These are phyloP conservation scores for Aureobasidium lini DNA, from an alignment of 2,329 filamentous ascomycete species.

Conservation along the genomic window DNA sequence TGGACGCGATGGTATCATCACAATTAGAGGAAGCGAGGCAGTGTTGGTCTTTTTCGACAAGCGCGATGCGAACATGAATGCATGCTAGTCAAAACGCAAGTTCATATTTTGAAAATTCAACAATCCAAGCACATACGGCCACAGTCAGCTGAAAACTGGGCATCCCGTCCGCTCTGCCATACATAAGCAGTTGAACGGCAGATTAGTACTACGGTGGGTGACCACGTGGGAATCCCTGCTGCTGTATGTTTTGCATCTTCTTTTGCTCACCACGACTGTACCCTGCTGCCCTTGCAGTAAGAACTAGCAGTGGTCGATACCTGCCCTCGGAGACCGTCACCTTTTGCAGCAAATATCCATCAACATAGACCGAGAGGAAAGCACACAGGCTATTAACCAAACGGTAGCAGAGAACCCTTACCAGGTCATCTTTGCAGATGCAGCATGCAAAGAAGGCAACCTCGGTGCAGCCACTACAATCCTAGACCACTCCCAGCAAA, in stretches of 20 bases:
- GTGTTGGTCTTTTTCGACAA: constrained; percentile 23
- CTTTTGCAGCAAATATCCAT: background rate
- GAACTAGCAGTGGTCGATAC: too few relatives aligned
- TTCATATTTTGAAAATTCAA: too few relatives aligned
- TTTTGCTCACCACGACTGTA: too few relatives aligned
- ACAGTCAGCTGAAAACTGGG: too few relatives aligned
- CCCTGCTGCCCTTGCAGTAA: too few relatives aligned
- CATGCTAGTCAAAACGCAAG: background rate
- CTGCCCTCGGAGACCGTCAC: background rate
- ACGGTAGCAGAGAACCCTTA: background rate
- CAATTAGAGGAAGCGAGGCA: constrained; percentile 24
- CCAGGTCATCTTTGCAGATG: background rate
- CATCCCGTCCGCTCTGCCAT: too few relatives aligned
- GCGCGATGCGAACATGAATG: background rate
- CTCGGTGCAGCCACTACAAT: background rate
- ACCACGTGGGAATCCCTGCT: too few relatives aligned
- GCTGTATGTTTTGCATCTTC: too few relatives aligned
- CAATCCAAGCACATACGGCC: too few relatives aligned
- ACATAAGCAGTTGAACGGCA: too few relatives aligned
- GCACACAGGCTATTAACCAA: background rate
- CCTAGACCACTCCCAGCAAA: background rate
- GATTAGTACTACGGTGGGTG: too few relatives aligned
- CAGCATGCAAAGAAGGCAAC: background rate
- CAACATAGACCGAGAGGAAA: background rate
- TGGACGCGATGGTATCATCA: constrained; percentile 17